Conservation (phyloP, 2,329 filamentous ascomycete species). For the Pseudocercospora macadamiae region DNA sequence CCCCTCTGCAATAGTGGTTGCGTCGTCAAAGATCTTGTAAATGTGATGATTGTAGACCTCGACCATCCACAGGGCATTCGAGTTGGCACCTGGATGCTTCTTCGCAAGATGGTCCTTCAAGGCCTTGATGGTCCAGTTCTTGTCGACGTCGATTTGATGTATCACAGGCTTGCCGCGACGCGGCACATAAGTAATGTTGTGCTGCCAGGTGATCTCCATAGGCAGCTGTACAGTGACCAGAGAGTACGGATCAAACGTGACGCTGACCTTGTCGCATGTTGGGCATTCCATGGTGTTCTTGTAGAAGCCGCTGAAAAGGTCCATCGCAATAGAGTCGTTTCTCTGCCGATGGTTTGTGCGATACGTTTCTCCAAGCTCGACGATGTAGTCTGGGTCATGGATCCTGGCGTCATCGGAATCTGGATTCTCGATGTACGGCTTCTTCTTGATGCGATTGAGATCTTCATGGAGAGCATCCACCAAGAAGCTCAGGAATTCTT, state of each 20-base stretch:
- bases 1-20: slow-evolving; percentile 68
- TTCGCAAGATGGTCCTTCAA: slow-evolving; percentile 67
- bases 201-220: slow-evolving; percentile 79
- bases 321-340: slow-evolving; percentile 93
- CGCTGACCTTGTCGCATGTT: slow-evolving; percentile 89
- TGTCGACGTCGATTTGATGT: slow-evolving; percentile 78
- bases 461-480: slow-evolving; percentile 95
- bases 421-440: slow-evolving; percentile 96
- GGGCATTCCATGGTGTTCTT: slow-evolving; percentile 96
- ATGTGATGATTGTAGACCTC: slow-evolving; percentile 85
- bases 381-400: slow-evolving; percentile 75
- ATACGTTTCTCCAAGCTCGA: slow-evolving; percentile 81
- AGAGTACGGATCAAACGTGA: slow-evolving; percentile 97
- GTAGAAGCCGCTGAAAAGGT: slow-evolving; percentile 96
- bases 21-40: slow-evolving; percentile 82
- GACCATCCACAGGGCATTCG: slow-evolving; percentile 71
- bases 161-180: slow-evolving; percentile 70
- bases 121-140: slow-evolving; percentile 68
- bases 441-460: slow-evolving; percentile 88
- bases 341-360: slow-evolving; percentile 90
- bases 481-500: slow-evolving; percentile 93
- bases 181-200: slow-evolving; percentile 75
- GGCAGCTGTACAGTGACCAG: slow-evolving; percentile 90
- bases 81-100: slow-evolving; percentile 54
- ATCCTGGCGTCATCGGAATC: slow-evolving; percentile 98